Evolutionary conservation across 257 asterid genomes (phyloP).

Genomic region (Asclepias syriaca): DNA sequence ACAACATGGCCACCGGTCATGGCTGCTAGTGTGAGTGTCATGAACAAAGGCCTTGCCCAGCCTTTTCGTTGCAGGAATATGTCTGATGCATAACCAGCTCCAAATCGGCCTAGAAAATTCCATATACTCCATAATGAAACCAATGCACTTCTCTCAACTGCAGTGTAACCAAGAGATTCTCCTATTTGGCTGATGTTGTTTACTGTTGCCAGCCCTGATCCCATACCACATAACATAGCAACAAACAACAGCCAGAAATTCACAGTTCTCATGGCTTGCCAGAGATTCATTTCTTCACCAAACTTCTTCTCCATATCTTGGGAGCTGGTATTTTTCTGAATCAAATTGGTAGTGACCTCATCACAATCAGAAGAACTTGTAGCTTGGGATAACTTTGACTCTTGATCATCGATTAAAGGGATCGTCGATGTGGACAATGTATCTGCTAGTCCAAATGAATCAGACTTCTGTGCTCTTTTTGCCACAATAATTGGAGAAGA

Average conservation of each 20-base stretch:
- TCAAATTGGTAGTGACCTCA: slow-evolving; percentile 12
- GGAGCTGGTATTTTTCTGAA: slow-evolving; percentile 20
- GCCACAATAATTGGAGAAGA: slow-evolving; percentile 52
- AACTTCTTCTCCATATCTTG: slow-evolving; percentile 20
- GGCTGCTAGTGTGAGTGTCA: slow-evolving; percentile 56
- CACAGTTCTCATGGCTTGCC: slow-evolving; percentile 54
- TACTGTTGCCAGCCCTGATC: slow-evolving; percentile 84
- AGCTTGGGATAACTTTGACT: slow-evolving; percentile 9
- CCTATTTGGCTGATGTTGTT: slow-evolving; percentile 97
- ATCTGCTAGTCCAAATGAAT: slow-evolving; percentile 9
- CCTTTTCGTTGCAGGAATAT: slow-evolving; percentile 48
- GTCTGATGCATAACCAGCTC: slow-evolving; percentile 79
- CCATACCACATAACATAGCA: slow-evolving; percentile 92
- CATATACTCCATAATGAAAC: slow-evolving; percentile 94
- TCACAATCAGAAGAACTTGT: slow-evolving; percentile 6
- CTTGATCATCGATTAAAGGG: slow-evolving; percentile 35
- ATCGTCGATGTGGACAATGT: slow-evolving; percentile 21
- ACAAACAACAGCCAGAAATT: slow-evolving; percentile 77
- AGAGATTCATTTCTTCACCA: slow-evolving; percentile 40
- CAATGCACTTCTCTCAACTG: slow-evolving; percentile 56
- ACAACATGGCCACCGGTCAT: slow-evolving; percentile 73
- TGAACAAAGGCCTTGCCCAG: slow-evolving; percentile 73
- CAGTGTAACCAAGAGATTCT: slow-evolving; percentile 77
- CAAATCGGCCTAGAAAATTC: slow-evolving; percentile 91
- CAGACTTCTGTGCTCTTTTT: slow-evolving; percentile 32